Evolutionary conservation across 2,329 filamentous ascomycete species (phyloP), one percentile per base, ranked within the genome.

Genomic region (Alternaria sp.): DNA sequence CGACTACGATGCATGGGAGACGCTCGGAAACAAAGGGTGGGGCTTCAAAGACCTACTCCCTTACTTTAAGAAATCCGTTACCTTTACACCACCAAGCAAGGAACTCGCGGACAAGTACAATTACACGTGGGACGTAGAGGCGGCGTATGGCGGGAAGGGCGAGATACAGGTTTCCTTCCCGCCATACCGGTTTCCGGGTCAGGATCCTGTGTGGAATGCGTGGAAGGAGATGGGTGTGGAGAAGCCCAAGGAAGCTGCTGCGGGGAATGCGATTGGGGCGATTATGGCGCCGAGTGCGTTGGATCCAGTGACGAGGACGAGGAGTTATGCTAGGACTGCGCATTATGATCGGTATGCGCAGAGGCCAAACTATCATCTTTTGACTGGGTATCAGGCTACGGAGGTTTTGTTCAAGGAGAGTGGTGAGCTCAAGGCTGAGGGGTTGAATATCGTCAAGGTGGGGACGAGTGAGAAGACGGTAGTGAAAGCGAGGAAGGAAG

Each of bases 1-100:
- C 8, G 74, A 76, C 51, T 78, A 77, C 53, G 82, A 88, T 69
- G 79, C 78, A 1, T 88, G 85, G 85, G 81, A 80, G 42, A 69
- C 76, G 13, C 72, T 88, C 10, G 85, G 85, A 0, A 88, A 87
- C 63, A 51, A 70, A 1, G 85, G 84, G 1, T 71, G 68, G 68
- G 48, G 48, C 14, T 71, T 57, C 49, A 36, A 56, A 17, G 53
- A 42, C 11, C 34, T 71, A 11, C 50, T 68, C 2, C 58, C 56
- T 1, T 71, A 71, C 23, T 71, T 71, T 28, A 60, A 60, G 49
- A 70, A 67, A 49, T 59, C 56, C 5, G 42, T 55, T 0, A 62
- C 56, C 4, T 67, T 62, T n/a, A 67, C 28, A 3, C 42, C 42
- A 0, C 42, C 42, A 13, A 23, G 3, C 0, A 21, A 46, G 0